phyloP scores from a whole-genome alignment of 2,329 filamentous ascomycete genomes.

The Epichloe brachyelytri region DNA sequence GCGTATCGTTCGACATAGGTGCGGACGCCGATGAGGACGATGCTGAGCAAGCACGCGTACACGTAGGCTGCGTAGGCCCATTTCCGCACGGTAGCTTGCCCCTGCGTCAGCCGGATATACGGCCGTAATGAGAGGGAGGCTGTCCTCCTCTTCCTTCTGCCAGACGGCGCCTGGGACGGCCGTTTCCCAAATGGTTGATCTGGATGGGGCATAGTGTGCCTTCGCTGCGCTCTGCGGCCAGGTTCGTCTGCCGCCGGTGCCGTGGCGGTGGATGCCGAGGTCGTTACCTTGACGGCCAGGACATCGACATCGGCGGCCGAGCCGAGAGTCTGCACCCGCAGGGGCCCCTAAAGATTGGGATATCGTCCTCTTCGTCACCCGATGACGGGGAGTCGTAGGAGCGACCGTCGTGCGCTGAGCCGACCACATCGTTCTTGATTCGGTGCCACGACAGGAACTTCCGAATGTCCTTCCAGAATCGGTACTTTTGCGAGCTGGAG shows the following conservation, averaged over 20 bases:
- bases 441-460: slow-evolving; percentile 32
- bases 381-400: slow-evolving; percentile 19
- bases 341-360: slow-evolving; percentile 9
- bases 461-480: slow-evolving; percentile 25
- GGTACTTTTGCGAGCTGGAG: slow-evolving; percentile 22
- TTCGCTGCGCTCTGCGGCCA: slow-evolving; percentile 20
- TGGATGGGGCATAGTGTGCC: slow-evolving; percentile 41
- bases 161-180: slow-evolving; percentile 45
- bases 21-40: slow-evolving; percentile 61
- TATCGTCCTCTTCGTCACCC: slow-evolving; percentile 19
- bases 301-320: slow-evolving; percentile 5
- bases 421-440: slow-evolving; percentile 28
- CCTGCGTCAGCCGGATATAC: slow-evolving; percentile 68
- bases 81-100: slow-evolving; percentile 63
- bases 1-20: slow-evolving; percentile 54
- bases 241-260: background rate
- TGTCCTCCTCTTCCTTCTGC: slow-evolving; percentile 52
- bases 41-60: slow-evolving; percentile 51
- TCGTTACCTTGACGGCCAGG: background rate
- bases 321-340: slow-evolving; percentile 19
- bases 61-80: slow-evolving; percentile 75
- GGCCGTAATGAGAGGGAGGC: slow-evolving; percentile 53
- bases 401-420: slow-evolving; percentile 18
- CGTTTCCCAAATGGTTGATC: slow-evolving; percentile 23
- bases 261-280: background rate